Evolutionary conservation across 768 basidiomycete species (phyloP).

Genomic region (Steccherinum ochraceum): DNA sequence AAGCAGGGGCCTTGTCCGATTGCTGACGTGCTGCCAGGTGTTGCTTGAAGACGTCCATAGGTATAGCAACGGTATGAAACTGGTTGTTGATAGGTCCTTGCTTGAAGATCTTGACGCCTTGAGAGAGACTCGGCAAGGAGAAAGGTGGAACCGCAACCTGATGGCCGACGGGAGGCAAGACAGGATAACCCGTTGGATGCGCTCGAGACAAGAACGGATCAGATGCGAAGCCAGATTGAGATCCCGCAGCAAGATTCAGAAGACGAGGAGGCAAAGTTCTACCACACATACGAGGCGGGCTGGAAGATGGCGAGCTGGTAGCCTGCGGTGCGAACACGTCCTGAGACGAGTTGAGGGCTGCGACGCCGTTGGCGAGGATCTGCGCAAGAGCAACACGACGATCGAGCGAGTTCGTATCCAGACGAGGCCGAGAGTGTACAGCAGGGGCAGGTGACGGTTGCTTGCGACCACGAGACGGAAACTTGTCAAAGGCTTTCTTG

Average conservation of each 20-base stretch:
- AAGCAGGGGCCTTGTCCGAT: neutral
- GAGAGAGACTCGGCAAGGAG: neutral
- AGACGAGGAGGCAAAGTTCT: neutral
- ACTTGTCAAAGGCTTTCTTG: neutral
- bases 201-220: neutral
- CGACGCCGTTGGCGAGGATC: neutral
- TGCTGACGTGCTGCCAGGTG: neutral
- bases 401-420: neutral
- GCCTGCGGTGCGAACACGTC: neutral
- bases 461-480: neutral
- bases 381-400: neutral
- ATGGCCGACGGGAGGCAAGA: neutral
- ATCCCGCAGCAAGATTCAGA: neutral
- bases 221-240: neutral
- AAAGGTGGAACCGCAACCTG: neutral
- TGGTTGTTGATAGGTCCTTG: neutral
- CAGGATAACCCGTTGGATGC: neutral
- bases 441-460: neutral
- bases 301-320: neutral
- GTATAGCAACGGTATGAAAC: neutral
- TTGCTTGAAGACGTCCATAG: neutral
- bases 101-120: neutral
- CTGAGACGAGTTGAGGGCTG: neutral
- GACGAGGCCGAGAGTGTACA: neutral
- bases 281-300: neutral